A percentile compares a stretch with the other conserved stretches of the same genome.
phyloP scores from a whole-genome alignment of 2,329 filamentous ascomycete species.

The Neonectria hederae region DNA sequence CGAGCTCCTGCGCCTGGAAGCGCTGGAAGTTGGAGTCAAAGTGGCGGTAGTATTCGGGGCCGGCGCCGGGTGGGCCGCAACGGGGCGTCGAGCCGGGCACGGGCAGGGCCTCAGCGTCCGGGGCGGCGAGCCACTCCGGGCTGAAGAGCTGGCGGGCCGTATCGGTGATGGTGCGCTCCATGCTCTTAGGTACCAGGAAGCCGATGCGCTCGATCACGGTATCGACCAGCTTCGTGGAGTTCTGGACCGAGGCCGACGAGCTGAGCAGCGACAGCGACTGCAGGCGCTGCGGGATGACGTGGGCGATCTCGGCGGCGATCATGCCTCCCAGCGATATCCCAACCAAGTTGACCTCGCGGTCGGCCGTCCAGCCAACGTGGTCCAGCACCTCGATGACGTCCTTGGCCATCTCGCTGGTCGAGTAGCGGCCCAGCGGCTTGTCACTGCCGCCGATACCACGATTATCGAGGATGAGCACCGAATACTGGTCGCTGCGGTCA shows the following conservation, averaged over 20 bases:
- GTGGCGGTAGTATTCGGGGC: constrained; percentile 52
- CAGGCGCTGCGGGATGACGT: constrained; percentile 61
- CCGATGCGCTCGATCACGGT: constrained; percentile 67
- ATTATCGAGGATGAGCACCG: constrained; percentile 83
- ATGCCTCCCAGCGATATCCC: constrained; percentile 91
- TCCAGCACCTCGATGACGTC: constrained; percentile 77
- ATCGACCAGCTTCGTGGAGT: constrained; percentile 69
- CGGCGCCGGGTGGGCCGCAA: constrained; percentile 45
- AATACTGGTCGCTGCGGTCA: constrained; percentile 71
- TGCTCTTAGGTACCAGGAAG: constrained; percentile 74
- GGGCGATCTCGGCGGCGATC: constrained; percentile 85
- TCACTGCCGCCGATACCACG: constrained; percentile 84
- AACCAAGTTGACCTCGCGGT: constrained; percentile 69
- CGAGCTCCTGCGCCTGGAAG: constrained; percentile 81
- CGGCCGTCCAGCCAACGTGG: constrained; percentile 72
- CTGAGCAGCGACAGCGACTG: constrained; percentile 67
- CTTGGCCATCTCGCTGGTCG: constrained; percentile 84
- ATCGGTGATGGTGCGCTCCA: constrained; percentile 72
- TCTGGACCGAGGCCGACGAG: constrained; percentile 69
- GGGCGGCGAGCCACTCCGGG: constrained; percentile 66
- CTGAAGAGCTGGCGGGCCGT: constrained; percentile 75
- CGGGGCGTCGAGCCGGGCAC: constrained; percentile 52
- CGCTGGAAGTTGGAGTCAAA: constrained; percentile 85
- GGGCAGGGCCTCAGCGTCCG: constrained; percentile 68
- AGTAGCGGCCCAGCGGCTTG: constrained; percentile 81